Percentiles rank a stretch among this genome's conserved stretches.
phyloP scores from a whole-genome alignment of 331 rosid genomes.

The Acacia pycnantha region DNA sequence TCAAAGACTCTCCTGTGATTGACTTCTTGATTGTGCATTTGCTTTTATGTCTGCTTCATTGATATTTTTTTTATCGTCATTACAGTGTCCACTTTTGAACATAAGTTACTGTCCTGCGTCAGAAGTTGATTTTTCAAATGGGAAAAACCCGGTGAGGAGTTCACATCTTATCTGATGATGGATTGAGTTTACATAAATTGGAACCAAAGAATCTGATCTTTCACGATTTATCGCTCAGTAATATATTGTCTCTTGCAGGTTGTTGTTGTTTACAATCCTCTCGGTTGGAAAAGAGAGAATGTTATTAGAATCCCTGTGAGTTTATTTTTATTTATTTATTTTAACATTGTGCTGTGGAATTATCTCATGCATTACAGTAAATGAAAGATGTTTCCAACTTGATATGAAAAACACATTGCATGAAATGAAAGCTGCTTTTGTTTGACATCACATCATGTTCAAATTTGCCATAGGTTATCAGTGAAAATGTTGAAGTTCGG shows the following conservation, averaged over 20 bases:
- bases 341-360: not conserved
- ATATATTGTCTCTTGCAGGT: conserved; percentile 41
- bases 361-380: not conserved
- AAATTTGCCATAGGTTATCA: conserved; percentile 51
- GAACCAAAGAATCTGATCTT: not conserved
- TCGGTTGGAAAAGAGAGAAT: conserved; percentile 77
- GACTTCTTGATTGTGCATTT: conserved; percentile 14
- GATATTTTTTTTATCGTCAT: conserved; percentile 19
- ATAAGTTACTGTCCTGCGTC: conserved; percentile 91
- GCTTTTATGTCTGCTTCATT: not conserved
- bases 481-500: conserved; percentile 54
- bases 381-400: not conserved
- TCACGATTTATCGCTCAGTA: not conserved
- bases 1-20: conserved; percentile 14
- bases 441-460: conserved; percentile 17
- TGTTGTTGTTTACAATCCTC: conserved; percentile 59
- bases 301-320: conserved; percentile 74
- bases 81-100: conserved; percentile 90
- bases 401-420: not conserved
- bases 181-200: not conserved
- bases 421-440: conserved; percentile 15
- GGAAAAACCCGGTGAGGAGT: conserved; percentile 69
- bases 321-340: not conserved
- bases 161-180: conserved; percentile 19
- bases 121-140: conserved; percentile 70